Conservation (phyloP, 345 rosid genomes). For the Hibiscus trionum region DNA sequence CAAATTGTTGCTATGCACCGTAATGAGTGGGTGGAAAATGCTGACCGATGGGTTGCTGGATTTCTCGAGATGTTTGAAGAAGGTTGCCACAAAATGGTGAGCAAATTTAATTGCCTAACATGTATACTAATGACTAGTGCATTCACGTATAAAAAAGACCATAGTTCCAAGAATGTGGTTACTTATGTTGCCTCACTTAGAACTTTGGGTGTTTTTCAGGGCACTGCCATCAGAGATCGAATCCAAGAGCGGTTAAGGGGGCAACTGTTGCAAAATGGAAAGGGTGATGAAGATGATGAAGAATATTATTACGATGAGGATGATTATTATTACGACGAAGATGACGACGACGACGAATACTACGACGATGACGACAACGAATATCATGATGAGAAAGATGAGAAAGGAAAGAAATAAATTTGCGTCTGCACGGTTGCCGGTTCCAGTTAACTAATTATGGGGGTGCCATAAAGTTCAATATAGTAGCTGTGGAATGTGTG, state of each 20-base stretch:
- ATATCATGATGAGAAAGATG: constrained; percentile 24
- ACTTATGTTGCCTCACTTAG: not conserved
- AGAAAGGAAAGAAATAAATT: constrained; percentile 9
- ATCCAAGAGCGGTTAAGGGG: constrained; percentile 72
- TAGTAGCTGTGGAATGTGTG: constrained; percentile 6
- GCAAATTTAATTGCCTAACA: constrained; percentile 7
- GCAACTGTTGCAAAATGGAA: constrained; percentile 45
- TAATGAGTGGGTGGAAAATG: constrained; percentile 97
- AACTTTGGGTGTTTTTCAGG: constrained; percentile 30
- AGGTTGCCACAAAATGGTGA: constrained; percentile 97
- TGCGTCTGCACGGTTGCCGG: not conserved
- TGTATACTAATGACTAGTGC: too few relatives aligned
- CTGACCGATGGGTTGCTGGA: constrained; percentile 96
- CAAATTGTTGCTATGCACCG: constrained; percentile 71
- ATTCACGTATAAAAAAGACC: not conserved
- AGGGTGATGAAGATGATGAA: constrained; percentile 25
- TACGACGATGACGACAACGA: constrained; percentile 30
- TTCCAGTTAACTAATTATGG: not conserved
- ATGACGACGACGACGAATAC: constrained; percentile 32
- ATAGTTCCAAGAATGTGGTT: not conserved
- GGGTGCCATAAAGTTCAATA: not conserved
- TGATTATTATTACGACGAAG: constrained; percentile 23
- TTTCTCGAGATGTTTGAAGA: constrained; percentile 98
- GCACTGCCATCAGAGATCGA: constrained; percentile 76
- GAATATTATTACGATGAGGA: constrained; percentile 30